Base-by-base conservation (phyloP, 2,329 filamentous ascomycete species). In the Neofusicoccum sp. region DNA sequence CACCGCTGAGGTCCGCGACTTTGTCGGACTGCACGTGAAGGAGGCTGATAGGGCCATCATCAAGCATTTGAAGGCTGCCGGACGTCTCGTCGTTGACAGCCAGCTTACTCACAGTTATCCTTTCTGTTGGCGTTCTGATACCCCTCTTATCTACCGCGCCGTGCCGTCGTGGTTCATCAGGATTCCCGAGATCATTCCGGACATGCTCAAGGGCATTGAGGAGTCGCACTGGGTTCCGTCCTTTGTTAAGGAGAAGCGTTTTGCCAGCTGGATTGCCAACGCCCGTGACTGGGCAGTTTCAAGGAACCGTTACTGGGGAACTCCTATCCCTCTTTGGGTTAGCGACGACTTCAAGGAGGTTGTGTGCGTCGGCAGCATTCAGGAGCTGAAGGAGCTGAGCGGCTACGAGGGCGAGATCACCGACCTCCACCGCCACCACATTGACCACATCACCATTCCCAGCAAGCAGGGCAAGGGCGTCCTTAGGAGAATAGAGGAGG, bases 241-340 rank as follows among this genome's bases (percentile, higher is more conserved):
- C 1, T 90, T 90, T 67, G 92, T 98, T 63, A 96, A 96, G 75
- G 93, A 96, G 69, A 90, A 88, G 72, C 87, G 93, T 12, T 98
- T 98, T 69, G 85, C 88, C 47, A 95, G 87, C 77, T 97, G 93
- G 93, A 93, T 98, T 64, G 81, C 84, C 62, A 93, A 93, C 71
- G 93, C 93, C 12, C 88, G 89, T 62, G 93, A 98, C 75, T 98
- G 93, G 93, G 96, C 96, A 71, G 89, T 98, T 33, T 95, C 91
- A 58, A 84, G 93, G 66, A 96, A 96, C 74, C 85, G 93, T 60
- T 98, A 96, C 77, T 97, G 93, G 93, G 93, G 93, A 54, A 97
- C 92, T 0, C 93, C 93, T 1, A 86, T 97, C 62, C 93, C 93
- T 6, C 76, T 97, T 36, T 98, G 93, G 93, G 89, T 90, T 38